Evolutionary conservation across 768 basidiomycete species (phyloP).

Genomic region (Leccinum broughii): DNA sequence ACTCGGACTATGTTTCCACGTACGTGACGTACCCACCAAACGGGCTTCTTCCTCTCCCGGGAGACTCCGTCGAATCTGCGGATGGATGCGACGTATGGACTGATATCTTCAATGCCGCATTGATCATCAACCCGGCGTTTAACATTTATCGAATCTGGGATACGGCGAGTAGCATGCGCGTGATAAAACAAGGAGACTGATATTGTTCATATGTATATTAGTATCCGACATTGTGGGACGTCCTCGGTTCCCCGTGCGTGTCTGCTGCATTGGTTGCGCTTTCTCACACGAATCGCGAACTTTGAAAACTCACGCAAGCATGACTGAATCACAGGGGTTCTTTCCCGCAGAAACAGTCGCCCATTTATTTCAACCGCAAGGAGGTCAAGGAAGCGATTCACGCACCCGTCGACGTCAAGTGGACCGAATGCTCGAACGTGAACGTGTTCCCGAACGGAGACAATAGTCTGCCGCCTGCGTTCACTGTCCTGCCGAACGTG

Average conservation of each 20-base stretch:
- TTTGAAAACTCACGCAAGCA: background rate
- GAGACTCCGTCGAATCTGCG: constrained; percentile 46
- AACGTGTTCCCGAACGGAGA: constrained; percentile 67
- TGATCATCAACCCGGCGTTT: constrained; percentile 71
- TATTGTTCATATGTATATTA: constrained; percentile 5
- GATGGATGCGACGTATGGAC: constrained; percentile 69
- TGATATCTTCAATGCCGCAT: constrained; percentile 59
- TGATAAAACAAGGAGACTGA: background rate
- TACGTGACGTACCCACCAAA: constrained; percentile 68
- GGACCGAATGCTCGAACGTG: constrained; percentile 62
- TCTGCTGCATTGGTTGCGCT: background rate
- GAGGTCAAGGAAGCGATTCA: constrained; percentile 71
- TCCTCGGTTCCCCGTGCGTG: constrained; percentile 78
- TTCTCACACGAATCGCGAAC: background rate
- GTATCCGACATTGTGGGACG: constrained; percentile 74
- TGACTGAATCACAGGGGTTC: constrained; percentile 47
- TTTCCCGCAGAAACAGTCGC: constrained; percentile 54
- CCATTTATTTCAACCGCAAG: constrained; percentile 66
- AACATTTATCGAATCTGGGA: constrained; percentile 79
- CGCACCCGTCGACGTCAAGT: constrained; percentile 52
- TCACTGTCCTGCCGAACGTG: constrained; percentile 69
- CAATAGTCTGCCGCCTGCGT: constrained; percentile 56
- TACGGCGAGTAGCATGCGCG: constrained; percentile 38
- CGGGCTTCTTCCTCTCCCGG: constrained; percentile 68
- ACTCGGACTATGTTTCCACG: constrained; percentile 59